phyloP scores from a whole-genome alignment of 495 filamentous ascomycete genomes.

The Aspergillus campestris region DNA sequence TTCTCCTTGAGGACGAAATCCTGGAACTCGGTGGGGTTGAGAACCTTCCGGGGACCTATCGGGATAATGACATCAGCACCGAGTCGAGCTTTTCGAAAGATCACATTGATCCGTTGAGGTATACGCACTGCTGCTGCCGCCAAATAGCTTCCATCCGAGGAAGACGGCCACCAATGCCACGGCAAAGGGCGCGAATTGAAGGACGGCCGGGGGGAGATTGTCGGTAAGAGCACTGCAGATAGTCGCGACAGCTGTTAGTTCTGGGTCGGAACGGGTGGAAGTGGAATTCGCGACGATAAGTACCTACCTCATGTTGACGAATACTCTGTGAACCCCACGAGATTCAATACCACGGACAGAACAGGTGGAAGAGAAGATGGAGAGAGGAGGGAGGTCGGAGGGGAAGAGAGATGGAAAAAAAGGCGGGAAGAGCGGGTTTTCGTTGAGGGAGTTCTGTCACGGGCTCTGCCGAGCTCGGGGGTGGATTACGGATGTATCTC shows the following conservation, averaged over 20 bases:
- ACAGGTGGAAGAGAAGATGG: background rate
- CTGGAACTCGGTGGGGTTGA: constrained; percentile 83
- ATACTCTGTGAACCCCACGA: constrained; percentile 2
- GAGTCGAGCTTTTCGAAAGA: no score
- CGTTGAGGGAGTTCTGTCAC: no score
- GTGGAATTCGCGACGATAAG: background rate
- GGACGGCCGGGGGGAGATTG: constrained; percentile 76
- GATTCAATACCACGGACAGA: no score
- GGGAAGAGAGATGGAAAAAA: constrained; percentile 2
- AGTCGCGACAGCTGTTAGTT: constrained; percentile 8
- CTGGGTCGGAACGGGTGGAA: constrained; percentile 2
- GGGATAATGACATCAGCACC: constrained; percentile 8
- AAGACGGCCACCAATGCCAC: constrained; percentile 52
- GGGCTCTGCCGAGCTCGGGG: no score
- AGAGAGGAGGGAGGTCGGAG: background rate
- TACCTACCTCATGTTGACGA: constrained; percentile 30
- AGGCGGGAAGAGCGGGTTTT: constrained; percentile 3
- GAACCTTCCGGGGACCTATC: constrained; percentile 64
- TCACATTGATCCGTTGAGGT: constrained; percentile 1
- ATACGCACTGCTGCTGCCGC: constrained; percentile 18
- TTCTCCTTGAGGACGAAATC: constrained; percentile 85
- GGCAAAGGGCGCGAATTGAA: constrained; percentile 73
- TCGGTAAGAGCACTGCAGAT: constrained; percentile 41
- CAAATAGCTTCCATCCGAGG: constrained; percentile 53
- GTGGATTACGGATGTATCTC: no score